Percentiles rank a stretch among this genome's conserved stretches.
These are phyloP conservation scores for Phytophthora colocasiae DNA, from an alignment of 352 stramenopile genomes.

Conservation along the genomic window DNA sequence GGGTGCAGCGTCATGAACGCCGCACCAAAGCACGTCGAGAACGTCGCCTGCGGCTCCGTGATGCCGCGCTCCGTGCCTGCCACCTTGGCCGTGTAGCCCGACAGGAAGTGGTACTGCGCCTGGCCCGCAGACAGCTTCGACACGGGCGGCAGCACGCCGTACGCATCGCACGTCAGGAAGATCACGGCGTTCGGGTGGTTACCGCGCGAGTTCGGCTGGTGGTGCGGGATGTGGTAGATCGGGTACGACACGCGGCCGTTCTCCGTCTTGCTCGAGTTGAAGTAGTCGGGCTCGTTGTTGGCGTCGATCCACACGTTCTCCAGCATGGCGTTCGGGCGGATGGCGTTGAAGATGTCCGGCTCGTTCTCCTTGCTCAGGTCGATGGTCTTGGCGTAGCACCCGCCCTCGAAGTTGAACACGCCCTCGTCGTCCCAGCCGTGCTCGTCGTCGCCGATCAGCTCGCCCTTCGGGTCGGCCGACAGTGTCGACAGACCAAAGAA, in stretches of 20 bases:
- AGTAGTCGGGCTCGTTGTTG: constrained; percentile 93
- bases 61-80: constrained; percentile 97
- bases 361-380: constrained; percentile 96
- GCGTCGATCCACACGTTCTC: constrained; percentile 95
- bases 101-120: constrained; percentile 99
- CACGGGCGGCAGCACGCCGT: constrained; percentile 97
- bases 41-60: constrained; percentile 96
- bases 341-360: constrained; percentile 97
- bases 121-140: constrained; percentile 94
- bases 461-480: constrained; percentile 89
- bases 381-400: constrained; percentile 99
- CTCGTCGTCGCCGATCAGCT: constrained; percentile 89
- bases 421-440: constrained; percentile 98
- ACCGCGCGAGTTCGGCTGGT: constrained; percentile 87
- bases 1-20: constrained; percentile 98
- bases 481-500: constrained; percentile 98
- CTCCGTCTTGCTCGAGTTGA: constrained; percentile 96
- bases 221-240: constrained; percentile 98
- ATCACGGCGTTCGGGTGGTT: constrained; percentile 97
- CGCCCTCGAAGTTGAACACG: constrained; percentile 99
- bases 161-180: constrained; percentile 98
- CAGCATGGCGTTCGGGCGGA: constrained; percentile 96
- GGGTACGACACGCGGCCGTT: constrained; percentile 99
- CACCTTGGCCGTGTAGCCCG: constrained; percentile 98
- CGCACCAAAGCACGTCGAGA: constrained; percentile 97